These are phyloP conservation scores for Aspergillus bertholletiae DNA, from an alignment of 495 filamentous ascomycete genomes.

Conservation along the genomic window DNA sequence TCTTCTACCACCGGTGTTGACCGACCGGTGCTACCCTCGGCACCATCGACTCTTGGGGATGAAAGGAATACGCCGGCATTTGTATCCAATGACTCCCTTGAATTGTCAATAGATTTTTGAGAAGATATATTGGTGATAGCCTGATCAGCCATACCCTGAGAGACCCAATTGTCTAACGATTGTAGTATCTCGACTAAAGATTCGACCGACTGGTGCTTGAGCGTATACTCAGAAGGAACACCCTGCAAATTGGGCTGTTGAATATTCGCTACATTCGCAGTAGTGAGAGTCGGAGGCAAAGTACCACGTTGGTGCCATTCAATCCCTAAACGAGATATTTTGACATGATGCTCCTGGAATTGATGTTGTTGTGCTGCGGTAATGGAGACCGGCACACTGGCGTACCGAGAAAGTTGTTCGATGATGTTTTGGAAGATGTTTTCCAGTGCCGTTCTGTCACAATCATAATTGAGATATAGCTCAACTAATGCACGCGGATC, in stretches of 20 bases:
- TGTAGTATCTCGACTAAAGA: slow-evolving; percentile 82
- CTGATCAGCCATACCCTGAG: slow-evolving; percentile 67
- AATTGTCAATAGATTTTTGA: slow-evolving; percentile 66
- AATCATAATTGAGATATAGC: slow-evolving; percentile 98
- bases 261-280: slow-evolving; percentile 59
- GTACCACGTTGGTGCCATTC: slow-evolving; percentile 86
- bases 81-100: slow-evolving; percentile 79
- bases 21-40: slow-evolving; percentile 59
- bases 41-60: slow-evolving; percentile 45
- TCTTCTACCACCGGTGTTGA: slow-evolving; percentile 80
- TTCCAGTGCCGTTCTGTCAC: slow-evolving; percentile 85
- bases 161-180: slow-evolving; percentile 90
- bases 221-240: slow-evolving; percentile 77
- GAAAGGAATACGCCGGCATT: slow-evolving; percentile 44
- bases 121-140: slow-evolving; percentile 48
- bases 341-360: slow-evolving; percentile 73
- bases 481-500: slow-evolving; percentile 91
- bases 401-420: slow-evolving; percentile 84
- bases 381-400: slow-evolving; percentile 70
- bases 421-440: slow-evolving; percentile 95
- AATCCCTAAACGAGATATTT: slow-evolving; percentile 46
- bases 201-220: slow-evolving; percentile 86
- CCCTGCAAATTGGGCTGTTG: slow-evolving; percentile 46
- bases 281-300: slow-evolving; percentile 79
- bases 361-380: slow-evolving; percentile 74